Conservation (phyloP, 2,329 filamentous ascomycete species). For the Arthrobotrys sphaeroides region DNA sequence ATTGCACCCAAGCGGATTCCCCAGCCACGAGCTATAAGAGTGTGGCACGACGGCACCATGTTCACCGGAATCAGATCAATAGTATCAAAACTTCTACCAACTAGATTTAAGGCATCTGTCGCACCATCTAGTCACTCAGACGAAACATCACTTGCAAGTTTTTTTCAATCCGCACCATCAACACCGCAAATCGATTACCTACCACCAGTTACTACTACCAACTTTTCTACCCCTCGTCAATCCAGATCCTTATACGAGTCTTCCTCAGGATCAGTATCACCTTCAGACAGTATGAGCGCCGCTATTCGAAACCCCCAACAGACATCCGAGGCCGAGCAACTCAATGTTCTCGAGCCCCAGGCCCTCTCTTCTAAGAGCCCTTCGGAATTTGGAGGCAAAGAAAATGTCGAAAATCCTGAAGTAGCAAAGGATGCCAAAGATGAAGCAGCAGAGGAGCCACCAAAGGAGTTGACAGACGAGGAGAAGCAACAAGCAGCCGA, state of each 20-base stretch:
- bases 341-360: conserved; percentile 39
- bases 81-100: conserved; percentile 10
- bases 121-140: conserved; percentile 12
- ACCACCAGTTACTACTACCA: conserved; percentile 3
- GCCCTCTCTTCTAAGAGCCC: conserved; percentile 26
- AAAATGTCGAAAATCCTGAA: conserved; percentile 70
- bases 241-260: conserved; percentile 35
- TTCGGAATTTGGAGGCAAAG: conserved; percentile 58
- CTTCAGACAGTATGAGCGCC: conserved; percentile 35
- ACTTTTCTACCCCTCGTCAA: conserved; percentile 36
- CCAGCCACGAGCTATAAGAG: conserved; percentile 42
- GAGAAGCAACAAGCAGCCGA: conserved; percentile 68
- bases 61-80: conserved; percentile 18
- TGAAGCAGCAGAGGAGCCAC: conserved; percentile 59
- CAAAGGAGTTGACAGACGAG: conserved; percentile 59
- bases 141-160: conserved; percentile 21
- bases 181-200: conserved; percentile 1
- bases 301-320: conserved; percentile 15
- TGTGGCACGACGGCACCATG: conserved; percentile 24
- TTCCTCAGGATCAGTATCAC: conserved; percentile 16
- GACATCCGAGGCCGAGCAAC: conserved; percentile 42
- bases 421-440: conserved; percentile 63
- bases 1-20: neutral
- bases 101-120: conserved; percentile 13
- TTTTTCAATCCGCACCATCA: conserved; percentile 39